These are phyloP conservation scores for Incumbomyces delicatus DNA, from an alignment of 2,329 filamentous ascomycete species.

Conservation along the genomic window DNA sequence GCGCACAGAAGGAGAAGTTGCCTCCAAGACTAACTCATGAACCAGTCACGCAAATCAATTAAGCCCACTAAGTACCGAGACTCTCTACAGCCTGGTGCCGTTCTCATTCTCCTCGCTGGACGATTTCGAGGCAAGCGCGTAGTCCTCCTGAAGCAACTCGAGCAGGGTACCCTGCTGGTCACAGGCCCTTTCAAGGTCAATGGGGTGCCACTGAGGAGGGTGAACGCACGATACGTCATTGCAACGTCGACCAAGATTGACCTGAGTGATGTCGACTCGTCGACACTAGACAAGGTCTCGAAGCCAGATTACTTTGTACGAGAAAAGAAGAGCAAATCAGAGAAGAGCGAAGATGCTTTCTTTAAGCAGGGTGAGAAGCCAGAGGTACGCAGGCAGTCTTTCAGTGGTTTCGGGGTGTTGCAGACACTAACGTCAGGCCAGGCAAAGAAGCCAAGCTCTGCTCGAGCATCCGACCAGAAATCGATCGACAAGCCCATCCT, in stretches of 20 bases:
- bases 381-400: conserved; percentile 55
- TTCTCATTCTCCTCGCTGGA: conserved; percentile 98
- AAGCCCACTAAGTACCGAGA: conserved; percentile 78
- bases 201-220: conserved; percentile 88
- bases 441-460: conserved; percentile 95
- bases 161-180: conserved; percentile 95
- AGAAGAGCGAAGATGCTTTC: conserved; percentile 96
- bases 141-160: conserved; percentile 93
- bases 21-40: conserved; percentile 4
- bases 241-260: conserved; percentile 41
- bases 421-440: conserved; percentile 40
- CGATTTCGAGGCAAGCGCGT: conserved; percentile 99
- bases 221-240: conserved; percentile 43
- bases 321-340: conserved; percentile 83
- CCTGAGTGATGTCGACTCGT: conserved; percentile 68
- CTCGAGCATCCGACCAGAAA: conserved; percentile 95
- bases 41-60: conserved; percentile 85
- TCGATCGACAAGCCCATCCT: conserved; percentile 93
- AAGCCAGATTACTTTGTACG: conserved; percentile 90
- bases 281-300: conserved; percentile 69
- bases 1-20: neutral
- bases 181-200: conserved; percentile 99
- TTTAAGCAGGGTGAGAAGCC: conserved; percentile 99
- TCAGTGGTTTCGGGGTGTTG: neutral
- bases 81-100: conserved; percentile 84